Evolutionary conservation across 1,284 basidiomycete species (phyloP).

Genomic region (Somion occarium): DNA sequence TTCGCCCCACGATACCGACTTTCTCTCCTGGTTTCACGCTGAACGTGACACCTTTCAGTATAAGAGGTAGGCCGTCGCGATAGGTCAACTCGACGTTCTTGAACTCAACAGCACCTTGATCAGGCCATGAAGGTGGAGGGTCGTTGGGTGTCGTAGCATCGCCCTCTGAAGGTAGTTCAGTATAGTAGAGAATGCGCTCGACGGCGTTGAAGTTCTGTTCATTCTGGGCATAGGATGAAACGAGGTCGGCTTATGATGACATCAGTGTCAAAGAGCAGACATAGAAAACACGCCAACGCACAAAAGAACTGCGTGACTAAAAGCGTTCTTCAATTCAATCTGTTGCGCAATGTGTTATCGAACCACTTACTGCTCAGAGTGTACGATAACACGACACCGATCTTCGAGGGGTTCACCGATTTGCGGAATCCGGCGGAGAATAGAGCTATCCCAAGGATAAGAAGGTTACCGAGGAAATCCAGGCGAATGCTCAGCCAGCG

Average conservation of each 20-base stretch:
- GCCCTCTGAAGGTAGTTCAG: conserved; percentile 49
- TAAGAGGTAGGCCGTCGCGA: conserved; percentile 66
- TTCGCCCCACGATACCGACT: conserved; percentile 25
- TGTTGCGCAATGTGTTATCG: no score
- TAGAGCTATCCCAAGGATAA: conserved; percentile 71
- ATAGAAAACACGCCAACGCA: no score
- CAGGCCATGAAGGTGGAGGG: conserved; percentile 65
- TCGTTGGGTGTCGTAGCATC: conserved; percentile 38
- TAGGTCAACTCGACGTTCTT: conserved; percentile 63
- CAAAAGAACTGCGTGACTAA: no score
- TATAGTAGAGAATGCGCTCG: conserved; percentile 58
- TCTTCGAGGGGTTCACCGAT: conserved; percentile 43
- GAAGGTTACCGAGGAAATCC: conserved; percentile 65
- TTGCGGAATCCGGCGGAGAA: conserved; percentile 55
- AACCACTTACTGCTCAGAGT: conserved; percentile 49
- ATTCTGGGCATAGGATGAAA: conserved; percentile 52
- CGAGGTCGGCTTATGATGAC: conserved; percentile 51
- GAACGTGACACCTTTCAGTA: conserved; percentile 66
- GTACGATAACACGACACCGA: conserved; percentile 63
- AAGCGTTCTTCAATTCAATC: no score
- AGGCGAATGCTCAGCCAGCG: conserved; percentile 57
- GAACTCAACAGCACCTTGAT: conserved; percentile 57
- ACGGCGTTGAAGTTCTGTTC: conserved; percentile 75
- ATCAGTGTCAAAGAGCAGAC: no score
- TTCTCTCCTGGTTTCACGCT: conserved; percentile 66